Percentiles rank a stretch among this genome's conserved stretches.
Conservation (phyloP, 176 grass and related monocot genomes). For the Carex scoparia region DNA sequence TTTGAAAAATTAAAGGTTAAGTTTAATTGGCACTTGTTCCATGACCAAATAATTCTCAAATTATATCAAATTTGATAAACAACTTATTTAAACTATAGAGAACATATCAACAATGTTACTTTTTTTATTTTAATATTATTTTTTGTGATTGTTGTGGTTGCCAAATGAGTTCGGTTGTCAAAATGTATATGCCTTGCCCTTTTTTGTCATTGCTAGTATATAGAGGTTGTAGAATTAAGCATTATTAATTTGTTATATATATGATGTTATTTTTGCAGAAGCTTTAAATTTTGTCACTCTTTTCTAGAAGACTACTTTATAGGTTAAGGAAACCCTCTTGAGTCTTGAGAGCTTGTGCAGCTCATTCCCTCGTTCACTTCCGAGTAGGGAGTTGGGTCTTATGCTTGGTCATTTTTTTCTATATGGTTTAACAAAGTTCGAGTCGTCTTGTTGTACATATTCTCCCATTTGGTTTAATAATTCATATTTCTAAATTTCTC, state of each 20-base stretch:
- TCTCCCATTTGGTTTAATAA: not conserved
- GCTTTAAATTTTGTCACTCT: constrained; percentile 4
- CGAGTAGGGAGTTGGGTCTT: not conserved
- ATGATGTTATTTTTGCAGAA: not conserved
- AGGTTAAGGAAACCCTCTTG: not conserved
- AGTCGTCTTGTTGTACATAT: constrained; percentile 7
- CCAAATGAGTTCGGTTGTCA: too few species aligned
- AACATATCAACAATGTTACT: not conserved
- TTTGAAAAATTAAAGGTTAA: not conserved
- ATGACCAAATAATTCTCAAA: not conserved
- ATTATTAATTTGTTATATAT: not conserved
- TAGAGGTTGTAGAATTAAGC: not conserved
- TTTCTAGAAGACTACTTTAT: not conserved
- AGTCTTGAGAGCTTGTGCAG: not conserved
- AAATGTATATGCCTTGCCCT: not conserved
- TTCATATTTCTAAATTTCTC: not conserved
- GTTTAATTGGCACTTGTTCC: not conserved
- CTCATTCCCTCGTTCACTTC: not conserved
- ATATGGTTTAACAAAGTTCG: not conserved
- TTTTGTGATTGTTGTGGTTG: not conserved
- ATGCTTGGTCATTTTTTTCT: not conserved
- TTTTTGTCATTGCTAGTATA: not conserved
- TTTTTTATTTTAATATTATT: not conserved
- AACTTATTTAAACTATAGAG: not conserved
- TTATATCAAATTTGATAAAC: not conserved